A percentile compares a stretch with the other conserved stretches of the same genome.
Evolutionary conservation across 768 basidiomycete genomes (phyloP).

Genomic region (Macrolepiota albuminosa): DNA sequence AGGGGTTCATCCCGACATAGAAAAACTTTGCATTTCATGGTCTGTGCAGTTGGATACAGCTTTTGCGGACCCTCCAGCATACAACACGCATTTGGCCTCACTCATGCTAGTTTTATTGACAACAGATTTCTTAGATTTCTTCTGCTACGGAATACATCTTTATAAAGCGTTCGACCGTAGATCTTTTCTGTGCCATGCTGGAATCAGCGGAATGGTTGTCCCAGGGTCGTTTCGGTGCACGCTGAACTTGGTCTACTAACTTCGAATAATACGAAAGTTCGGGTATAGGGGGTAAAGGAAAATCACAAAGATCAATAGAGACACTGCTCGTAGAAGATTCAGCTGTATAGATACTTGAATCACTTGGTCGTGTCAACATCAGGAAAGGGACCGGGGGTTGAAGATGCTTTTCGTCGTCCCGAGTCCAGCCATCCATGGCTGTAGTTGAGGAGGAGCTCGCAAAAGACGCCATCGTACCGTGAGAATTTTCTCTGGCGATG

Average conservation of each 20-base stretch:
- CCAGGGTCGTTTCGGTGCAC: constrained; percentile 13
- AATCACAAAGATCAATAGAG: constrained; percentile 40
- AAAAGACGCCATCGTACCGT: constrained; percentile 13
- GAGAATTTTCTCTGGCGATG: constrained; percentile 13
- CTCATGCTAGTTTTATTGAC: background rate
- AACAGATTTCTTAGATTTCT: background rate
- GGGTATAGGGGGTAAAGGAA: constrained; percentile 37
- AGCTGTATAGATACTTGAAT: constrained; percentile 25
- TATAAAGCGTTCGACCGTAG: constrained; percentile 20
- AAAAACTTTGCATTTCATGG: background rate
- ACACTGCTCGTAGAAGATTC: constrained; percentile 32
- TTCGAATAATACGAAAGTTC: constrained; percentile 15
- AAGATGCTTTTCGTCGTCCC: constrained; percentile 9
- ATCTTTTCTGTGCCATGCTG: constrained; percentile 14
- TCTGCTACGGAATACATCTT: constrained; percentile 17
- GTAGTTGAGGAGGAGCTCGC: constrained; percentile 11
- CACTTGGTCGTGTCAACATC: constrained; percentile 33
- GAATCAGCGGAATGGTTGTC: constrained; percentile 12
- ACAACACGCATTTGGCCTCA: background rate
- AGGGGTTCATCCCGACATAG: too few relatives aligned
- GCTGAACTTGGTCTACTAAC: constrained; percentile 14
- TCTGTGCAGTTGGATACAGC: background rate
- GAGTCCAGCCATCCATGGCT: constrained; percentile 12
- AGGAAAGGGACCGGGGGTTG: constrained; percentile 20
- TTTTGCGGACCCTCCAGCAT: background rate